Conservation (phyloP, 2,329 filamentous ascomycete genomes). For the Fusarium circinatum region DNA sequence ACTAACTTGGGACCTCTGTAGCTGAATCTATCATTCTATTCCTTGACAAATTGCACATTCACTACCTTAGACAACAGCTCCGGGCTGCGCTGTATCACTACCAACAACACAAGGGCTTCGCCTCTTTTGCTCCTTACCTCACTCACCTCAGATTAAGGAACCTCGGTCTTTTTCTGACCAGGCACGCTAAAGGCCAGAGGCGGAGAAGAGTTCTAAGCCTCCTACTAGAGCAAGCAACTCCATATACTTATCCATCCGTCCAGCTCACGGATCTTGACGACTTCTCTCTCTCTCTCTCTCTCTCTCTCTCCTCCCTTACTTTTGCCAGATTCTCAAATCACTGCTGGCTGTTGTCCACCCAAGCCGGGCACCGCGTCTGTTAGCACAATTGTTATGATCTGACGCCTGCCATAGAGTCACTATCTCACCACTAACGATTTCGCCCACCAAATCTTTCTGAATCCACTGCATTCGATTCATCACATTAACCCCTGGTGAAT, state of each 20-base stretch:
- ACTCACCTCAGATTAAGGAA: constrained; percentile 20
- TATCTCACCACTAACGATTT: not conserved
- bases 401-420: not conserved
- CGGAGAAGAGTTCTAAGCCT: constrained; percentile 35
- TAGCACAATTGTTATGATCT: not conserved
- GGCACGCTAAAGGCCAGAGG: constrained; percentile 19
- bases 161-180: constrained; percentile 10
- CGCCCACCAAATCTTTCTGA: not conserved
- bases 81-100: not conserved
- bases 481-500: not conserved
- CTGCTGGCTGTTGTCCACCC: not conserved
- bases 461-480: not conserved
- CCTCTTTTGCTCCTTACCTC: constrained; percentile 7
- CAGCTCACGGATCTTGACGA: constrained; percentile 9
- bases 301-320: not conserved
- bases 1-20: not conserved
- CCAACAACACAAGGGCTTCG: constrained; percentile 15
- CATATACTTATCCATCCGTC: constrained; percentile 12
- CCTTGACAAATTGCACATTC: not conserved
- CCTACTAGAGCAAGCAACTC: constrained; percentile 7
- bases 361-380: not conserved
- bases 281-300: not conserved
- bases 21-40: constrained; percentile 3
- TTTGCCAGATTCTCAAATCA: not conserved
- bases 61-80: not conserved